Evolutionary conservation across 495 filamentous ascomycete genomes (phyloP).

Genomic region (Recurvomyces mirabilis): DNA sequence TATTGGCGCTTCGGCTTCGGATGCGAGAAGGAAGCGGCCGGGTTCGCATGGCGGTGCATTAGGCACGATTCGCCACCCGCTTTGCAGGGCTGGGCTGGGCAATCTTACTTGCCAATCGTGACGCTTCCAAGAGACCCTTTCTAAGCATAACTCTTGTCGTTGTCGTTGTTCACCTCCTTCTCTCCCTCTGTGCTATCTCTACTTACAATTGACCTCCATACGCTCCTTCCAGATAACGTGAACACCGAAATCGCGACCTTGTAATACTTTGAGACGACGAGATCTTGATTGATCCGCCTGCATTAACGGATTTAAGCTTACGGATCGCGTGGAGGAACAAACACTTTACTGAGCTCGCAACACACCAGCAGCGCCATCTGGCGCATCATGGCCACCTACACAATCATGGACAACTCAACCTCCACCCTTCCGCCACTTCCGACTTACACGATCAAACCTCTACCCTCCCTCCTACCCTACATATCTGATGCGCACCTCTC

Average conservation of each 20-base stretch:
- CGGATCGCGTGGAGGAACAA: no score
- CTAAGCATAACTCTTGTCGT: no score
- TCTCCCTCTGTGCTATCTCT: background rate
- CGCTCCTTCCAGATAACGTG: constrained; percentile 16
- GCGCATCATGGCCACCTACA: no score
- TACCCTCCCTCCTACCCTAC: constrained; percentile 58
- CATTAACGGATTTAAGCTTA: no score
- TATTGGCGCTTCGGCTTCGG: no score
- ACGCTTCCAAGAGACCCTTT: no score
- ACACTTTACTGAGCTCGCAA: background rate
- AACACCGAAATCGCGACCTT: no score
- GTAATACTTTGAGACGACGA: no score
- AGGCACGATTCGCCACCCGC: constrained; percentile 14
- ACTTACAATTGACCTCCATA: constrained; percentile 16
- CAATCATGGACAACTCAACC: constrained; percentile 32
- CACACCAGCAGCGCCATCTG: no score
- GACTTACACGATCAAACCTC: constrained; percentile 52
- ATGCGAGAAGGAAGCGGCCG: background rate
- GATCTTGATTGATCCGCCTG: no score
- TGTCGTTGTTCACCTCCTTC: background rate
- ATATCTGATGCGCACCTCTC: constrained; percentile 72
- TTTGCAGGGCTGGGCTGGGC: background rate
- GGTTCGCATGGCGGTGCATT: no score
- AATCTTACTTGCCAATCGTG: background rate
- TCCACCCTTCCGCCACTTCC: constrained; percentile 63